Percentiles rank a stretch among this genome's conserved stretches.
phyloP scores from a whole-genome alignment of 2,329 filamentous ascomycete species.

The Colletotrichum endophyticum region DNA sequence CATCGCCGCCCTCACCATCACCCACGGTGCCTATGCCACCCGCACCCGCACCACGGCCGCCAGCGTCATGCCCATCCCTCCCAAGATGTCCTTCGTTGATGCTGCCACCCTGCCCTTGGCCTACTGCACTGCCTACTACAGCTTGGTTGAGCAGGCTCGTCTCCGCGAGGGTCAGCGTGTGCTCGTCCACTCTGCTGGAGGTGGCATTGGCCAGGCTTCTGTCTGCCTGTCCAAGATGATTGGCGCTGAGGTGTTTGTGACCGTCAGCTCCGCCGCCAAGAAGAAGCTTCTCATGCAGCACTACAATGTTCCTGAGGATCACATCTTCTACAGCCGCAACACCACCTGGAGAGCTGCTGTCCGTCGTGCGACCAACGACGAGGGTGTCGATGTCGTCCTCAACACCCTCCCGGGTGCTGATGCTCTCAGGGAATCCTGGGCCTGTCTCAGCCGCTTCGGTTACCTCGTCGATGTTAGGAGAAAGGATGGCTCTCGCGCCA shows the following conservation, averaged over 20 bases:
- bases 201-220: conserved; percentile 40
- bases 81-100: conserved; percentile 38
- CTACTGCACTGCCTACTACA: conserved; percentile 38
- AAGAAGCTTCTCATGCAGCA: conserved; percentile 30
- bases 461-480: conserved; percentile 51
- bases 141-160: conserved; percentile 34
- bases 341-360: conserved; percentile 34
- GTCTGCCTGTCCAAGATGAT: conserved; percentile 34
- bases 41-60: conserved; percentile 23
- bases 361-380: conserved; percentile 29
- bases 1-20: conserved; percentile 24
- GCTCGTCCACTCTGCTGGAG: conserved; percentile 40
- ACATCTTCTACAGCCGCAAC: conserved; percentile 32
- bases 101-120: conserved; percentile 35
- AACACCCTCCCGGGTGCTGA: conserved; percentile 51
- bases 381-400: conserved; percentile 40
- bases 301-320: conserved; percentile 29
- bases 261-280: conserved; percentile 34
- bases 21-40: conserved; percentile 24
- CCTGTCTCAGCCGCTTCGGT: conserved; percentile 47
- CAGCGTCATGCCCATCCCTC: conserved; percentile 39
- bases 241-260: conserved; percentile 37
- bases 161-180: conserved; percentile 32
- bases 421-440: conserved; percentile 44
- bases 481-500: conserved; percentile 42